A percentile compares a stretch with the other conserved stretches of the same genome.
Evolutionary conservation across 2,329 filamentous ascomycete genomes (phyloP).

Genomic region (Monilinia vaccinii-corymbosi): DNA sequence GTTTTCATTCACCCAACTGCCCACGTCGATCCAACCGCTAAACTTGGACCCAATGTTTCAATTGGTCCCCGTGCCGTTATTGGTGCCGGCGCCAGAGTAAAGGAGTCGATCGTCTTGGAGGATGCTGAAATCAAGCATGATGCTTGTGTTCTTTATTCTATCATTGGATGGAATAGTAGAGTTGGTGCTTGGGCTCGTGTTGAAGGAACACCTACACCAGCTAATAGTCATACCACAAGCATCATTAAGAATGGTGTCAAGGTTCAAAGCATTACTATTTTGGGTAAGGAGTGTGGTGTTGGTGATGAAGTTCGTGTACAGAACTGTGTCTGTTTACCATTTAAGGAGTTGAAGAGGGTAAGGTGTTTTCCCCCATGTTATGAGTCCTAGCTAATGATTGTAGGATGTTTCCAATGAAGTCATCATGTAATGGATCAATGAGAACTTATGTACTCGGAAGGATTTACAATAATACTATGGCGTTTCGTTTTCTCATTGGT

Average conservation of each 20-base stretch:
- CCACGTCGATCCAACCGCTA: slow-evolving; percentile 84
- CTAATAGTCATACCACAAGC: slow-evolving; percentile 82
- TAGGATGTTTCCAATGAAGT: slow-evolving; percentile 79
- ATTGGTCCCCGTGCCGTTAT: slow-evolving; percentile 83
- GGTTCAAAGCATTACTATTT: slow-evolving; percentile 95
- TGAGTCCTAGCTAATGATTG: slow-evolving; percentile 25
- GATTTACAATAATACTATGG: background rate
- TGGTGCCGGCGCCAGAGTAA: slow-evolving; percentile 81
- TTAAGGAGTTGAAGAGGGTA: slow-evolving; percentile 95
- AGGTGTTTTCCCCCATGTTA: slow-evolving; percentile 31
- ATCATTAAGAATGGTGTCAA: slow-evolving; percentile 97
- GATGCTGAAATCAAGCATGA: slow-evolving; percentile 95
- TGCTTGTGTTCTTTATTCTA: slow-evolving; percentile 88
- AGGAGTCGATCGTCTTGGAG: slow-evolving; percentile 93
- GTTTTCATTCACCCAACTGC: slow-evolving; percentile 94
- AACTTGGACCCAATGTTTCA: slow-evolving; percentile 93
- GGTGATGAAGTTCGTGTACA: slow-evolving; percentile 92
- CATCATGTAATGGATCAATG: slow-evolving; percentile 63
- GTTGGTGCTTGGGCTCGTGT: slow-evolving; percentile 98
- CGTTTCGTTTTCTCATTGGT: background rate
- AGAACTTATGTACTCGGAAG: background rate
- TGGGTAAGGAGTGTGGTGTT: slow-evolving; percentile 92
- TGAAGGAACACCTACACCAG: slow-evolving; percentile 84
- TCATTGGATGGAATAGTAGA: slow-evolving; percentile 93
- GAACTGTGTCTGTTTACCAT: slow-evolving; percentile 95